Evolutionary conservation across 2,329 filamentous ascomycete species (phyloP).

Genomic region (Exophiala sp.): DNA sequence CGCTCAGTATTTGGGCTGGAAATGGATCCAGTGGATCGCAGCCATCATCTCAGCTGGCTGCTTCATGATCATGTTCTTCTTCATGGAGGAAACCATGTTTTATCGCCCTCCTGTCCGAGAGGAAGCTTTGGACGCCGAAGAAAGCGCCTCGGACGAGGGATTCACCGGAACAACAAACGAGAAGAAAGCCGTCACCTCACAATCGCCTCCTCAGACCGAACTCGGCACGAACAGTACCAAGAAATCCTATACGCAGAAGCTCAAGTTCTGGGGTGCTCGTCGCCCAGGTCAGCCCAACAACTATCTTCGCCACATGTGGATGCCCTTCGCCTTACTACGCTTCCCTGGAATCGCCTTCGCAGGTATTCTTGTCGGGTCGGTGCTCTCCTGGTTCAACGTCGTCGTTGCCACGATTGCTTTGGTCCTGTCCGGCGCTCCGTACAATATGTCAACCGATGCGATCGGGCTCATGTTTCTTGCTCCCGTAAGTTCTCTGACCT

Average conservation of each 20-base stretch:
- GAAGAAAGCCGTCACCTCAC: not conserved
- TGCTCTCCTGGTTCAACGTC: conserved; percentile 39
- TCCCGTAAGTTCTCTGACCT: conserved; percentile 39
- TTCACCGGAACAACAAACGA: conserved; percentile 4
- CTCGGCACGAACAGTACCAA: not conserved
- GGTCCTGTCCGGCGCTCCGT: conserved; percentile 35
- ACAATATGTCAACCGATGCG: conserved; percentile 32
- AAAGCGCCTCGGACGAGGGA: conserved; percentile 2
- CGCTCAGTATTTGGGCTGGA: conserved; percentile 48
- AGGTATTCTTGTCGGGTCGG: conserved; percentile 36
- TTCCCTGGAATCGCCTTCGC: conserved; percentile 39
- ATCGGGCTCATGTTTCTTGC: conserved; percentile 22
- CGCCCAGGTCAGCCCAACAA: conserved; percentile 23
- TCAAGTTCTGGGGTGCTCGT: conserved; percentile 18
- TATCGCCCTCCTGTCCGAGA: conserved; percentile 11
- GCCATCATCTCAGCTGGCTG: conserved; percentile 49
- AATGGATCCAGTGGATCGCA: conserved; percentile 53
- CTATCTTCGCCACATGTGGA: conserved; percentile 22
- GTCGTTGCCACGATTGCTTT: conserved; percentile 39
- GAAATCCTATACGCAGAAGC: conserved; percentile 16
- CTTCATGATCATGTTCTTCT: conserved; percentile 50
- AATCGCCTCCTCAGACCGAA: not conserved
- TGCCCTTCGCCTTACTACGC: conserved; percentile 8
- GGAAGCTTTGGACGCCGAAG: conserved; percentile 6
- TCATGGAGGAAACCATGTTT: conserved; percentile 49